Base-by-base conservation (phyloP, 306 rosid genomes). In the Oxytropis ochrocephala region DNA sequence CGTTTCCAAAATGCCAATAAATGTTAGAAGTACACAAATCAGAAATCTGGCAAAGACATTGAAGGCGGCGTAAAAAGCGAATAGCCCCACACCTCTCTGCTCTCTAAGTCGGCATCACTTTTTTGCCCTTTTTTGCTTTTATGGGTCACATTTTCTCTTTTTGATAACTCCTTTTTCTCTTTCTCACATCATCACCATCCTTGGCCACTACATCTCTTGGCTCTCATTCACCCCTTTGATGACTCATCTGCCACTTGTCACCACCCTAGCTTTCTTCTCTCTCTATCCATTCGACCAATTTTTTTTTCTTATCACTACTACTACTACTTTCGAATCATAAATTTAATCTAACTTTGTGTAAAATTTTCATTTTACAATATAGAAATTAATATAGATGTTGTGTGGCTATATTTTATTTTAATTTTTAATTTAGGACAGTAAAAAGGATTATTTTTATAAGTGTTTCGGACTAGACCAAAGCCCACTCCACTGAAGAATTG, bases 21-120 rank as follows among this genome's bases (percentile, higher is more conserved):
- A 51, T 51, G 24, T 8, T 10, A 17, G 32, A 36, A 35, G 8
- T 12, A 30, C 24, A 46, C 75, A 50, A 30, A 51, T 14, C 13
- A 75, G 24, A 27, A 70, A 64, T 14, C n/a, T 70, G 76, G 67
- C 64, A 69, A 57, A 66, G 27, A 74, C 78, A 74, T 73, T 71
- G 84, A 85, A 80, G 86, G 83, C 85, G 87, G 85, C 89, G 81
- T 75, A 51, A 65, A 72, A 76, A 81, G 84, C 53, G 74, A 78
- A 13, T 5, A 50, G 3, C 13, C 56, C 63, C 17, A 47, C 33
- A 38, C 43, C 43, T 53, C 36, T 53, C 1, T 17, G 2, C 12
- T 21, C n/a, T 9, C 1, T 13, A 13, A 35, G 77, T 73, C 57
- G 56, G 75, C 79, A 71, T 61, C 79, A 42, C 80, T 52, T 75